Evolutionary conservation across 2,329 filamentous ascomycete species (phyloP), one percentile per base, ranked within the genome.

Genomic region (Cytospora paraplurivora): DNA sequence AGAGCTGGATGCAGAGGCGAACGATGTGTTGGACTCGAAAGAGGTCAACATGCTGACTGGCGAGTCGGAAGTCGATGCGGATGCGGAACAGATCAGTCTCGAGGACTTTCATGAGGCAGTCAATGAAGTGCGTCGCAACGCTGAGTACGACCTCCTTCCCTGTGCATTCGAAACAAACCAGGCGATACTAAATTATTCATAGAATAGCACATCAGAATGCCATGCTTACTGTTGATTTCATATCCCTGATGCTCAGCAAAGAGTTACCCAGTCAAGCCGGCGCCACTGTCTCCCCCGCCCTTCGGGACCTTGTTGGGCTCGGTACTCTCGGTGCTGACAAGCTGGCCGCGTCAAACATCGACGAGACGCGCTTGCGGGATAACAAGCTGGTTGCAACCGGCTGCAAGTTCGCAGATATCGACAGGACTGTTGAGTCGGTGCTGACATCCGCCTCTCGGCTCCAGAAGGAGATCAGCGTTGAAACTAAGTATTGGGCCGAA

Each of bases 401-500:
- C 38, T 94, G 92, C 85, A 89, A 91, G 59, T 80, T 95, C 67
- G 86, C 93, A 71, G 89, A 88, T 53, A 86, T 97, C 68, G 88
- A 90, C 69, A 84, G 85, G 38, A 88, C 90, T 4, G 88, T 92
- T 1, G 88, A 91, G 69, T 88, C 88, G 41, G 84, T 97, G 27
- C 78, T 92, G 15, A 83, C 86, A 11, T 89, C 93, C 5, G 89
- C 91, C 0, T 81, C 83, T 33, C 84, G 91, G 49, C 77, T 99
- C 13, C 85, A 92, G 69, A 85, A 84, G 12, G 93, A 97, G 74
- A 89, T 96, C 38, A 82, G 85, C 11, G 85, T 87, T 35, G 95
- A 99, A 78, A 88, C 88, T 1, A 88, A 84, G 69, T 99, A 96
- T 75, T 99, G 95, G 95, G 85, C 90, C 62, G 89, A 96, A 70